These are phyloP conservation scores for Hamigera avellanea DNA, from an alignment of 495 filamentous ascomycete species.

Conservation along the genomic window DNA sequence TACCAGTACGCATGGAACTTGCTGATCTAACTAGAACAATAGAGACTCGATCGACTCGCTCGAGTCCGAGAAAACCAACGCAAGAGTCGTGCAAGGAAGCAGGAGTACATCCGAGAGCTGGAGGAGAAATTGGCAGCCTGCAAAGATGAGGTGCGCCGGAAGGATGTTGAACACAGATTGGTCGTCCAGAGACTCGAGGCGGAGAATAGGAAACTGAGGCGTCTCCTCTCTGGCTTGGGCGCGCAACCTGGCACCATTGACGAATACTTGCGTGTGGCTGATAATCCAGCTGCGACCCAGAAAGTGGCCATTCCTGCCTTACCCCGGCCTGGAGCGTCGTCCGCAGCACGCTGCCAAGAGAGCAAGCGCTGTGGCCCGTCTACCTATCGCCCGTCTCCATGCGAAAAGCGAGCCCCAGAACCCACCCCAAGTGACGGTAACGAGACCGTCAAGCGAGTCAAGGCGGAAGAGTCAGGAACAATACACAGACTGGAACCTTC, in stretches of 20 bases:
- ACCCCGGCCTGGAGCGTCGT: no score
- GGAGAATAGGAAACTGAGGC: constrained; percentile 24
- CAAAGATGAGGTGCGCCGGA: constrained; percentile 31
- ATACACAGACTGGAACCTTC: no score
- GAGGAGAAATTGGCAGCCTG: constrained; percentile 46
- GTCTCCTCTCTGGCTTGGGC: constrained; percentile 17
- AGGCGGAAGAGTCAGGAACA: no score
- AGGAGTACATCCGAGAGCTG: constrained; percentile 62
- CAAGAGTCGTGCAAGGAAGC: constrained; percentile 61
- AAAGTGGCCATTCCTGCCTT: constrained; percentile 29
- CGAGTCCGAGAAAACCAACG: constrained; percentile 71
- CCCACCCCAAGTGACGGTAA: no score
- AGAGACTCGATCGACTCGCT: constrained; percentile 26
- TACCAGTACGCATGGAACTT: neutral
- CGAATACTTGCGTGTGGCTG: constrained; percentile 16
- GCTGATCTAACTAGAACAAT: constrained; percentile 6
- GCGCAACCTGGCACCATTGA: constrained; percentile 15
- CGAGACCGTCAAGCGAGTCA: no score
- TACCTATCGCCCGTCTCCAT: constrained; percentile 1
- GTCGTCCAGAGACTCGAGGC: constrained; percentile 24
- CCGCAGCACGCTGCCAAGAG: neutral
- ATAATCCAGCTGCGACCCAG: constrained; percentile 7
- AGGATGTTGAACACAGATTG: constrained; percentile 27
- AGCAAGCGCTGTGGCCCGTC: neutral
- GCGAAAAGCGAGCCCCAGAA: neutral